phyloP scores from a whole-genome alignment of 2,329 filamentous ascomycete species.

The Diaporthe destruens region DNA sequence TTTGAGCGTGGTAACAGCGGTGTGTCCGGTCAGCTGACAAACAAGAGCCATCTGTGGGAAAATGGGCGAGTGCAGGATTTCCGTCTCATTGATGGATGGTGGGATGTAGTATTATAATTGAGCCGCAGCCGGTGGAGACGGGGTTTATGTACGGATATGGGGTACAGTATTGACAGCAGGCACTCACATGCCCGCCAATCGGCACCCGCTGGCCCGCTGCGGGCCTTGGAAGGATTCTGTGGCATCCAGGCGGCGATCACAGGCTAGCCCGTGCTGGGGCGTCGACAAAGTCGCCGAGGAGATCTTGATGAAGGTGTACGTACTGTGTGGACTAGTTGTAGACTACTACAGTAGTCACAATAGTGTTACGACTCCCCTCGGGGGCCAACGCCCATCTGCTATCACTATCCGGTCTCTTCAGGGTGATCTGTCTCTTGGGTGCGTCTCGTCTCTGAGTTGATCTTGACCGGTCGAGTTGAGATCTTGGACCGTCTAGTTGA shows the following conservation, averaged over 20 bases:
- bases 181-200: slow-evolving; percentile 24
- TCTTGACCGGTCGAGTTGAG: slow-evolving; percentile 1
- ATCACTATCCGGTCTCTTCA: background rate
- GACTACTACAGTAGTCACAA: no score
- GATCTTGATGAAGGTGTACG: background rate
- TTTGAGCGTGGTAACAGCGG: slow-evolving; percentile 2
- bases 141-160: no score
- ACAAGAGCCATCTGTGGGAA: background rate
- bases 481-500: no score
- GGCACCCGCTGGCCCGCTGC: background rate
- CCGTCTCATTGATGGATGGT: slow-evolving; percentile 4
- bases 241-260: slow-evolving; percentile 13
- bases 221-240: slow-evolving; percentile 7
- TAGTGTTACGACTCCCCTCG: no score
- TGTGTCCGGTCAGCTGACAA: background rate
- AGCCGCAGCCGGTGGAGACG: slow-evolving; percentile 1
- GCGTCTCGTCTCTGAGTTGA: slow-evolving; percentile 20
- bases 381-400: background rate
- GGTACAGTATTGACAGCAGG: background rate
- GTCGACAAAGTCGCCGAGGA: slow-evolving; percentile 18
- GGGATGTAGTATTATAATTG: background rate
- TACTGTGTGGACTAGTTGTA: no score
- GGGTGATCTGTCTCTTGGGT: slow-evolving; percentile 14
- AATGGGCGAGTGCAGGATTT: background rate
- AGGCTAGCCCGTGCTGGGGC: slow-evolving; percentile 1